Evolutionary conservation across 2,329 filamentous ascomycete genomes (phyloP).

Genomic region (Botrytis cinerea): DNA sequence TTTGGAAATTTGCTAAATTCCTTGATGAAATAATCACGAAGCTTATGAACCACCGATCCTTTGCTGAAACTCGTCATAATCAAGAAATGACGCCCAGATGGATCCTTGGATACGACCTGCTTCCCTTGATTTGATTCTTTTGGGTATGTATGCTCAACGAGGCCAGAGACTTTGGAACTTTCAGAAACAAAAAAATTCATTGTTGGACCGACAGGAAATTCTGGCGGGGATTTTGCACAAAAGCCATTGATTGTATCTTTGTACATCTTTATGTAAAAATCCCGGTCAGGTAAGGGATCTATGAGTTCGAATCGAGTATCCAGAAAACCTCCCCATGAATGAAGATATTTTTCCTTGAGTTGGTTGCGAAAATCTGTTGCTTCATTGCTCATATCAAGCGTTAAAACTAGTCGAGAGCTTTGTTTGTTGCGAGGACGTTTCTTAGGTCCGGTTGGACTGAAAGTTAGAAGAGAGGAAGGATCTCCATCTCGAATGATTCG

Average conservation of each 20-base stretch:
- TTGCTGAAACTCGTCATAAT: background rate
- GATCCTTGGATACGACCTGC: background rate
- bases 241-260: background rate
- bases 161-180: background rate
- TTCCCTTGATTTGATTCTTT: too few species aligned
- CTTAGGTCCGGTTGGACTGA: background rate
- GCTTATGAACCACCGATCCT: background rate
- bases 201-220: background rate
- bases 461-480: background rate
- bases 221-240: background rate
- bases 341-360: background rate
- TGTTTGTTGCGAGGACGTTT: background rate
- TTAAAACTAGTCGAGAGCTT: conserved; percentile 4
- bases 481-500: background rate
- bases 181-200: background rate
- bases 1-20: background rate
- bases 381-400: background rate
- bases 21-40: conserved; percentile 1
- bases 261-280: conserved; percentile 5
- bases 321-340: background rate
- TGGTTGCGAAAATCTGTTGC: background rate
- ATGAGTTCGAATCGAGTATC: conserved; percentile 7
- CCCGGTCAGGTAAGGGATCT: conserved; percentile 1
- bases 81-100: background rate
- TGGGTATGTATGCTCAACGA: background rate